Evolutionary conservation across 768 basidiomycete species (phyloP), one percentile per base, ranked within the genome.

Genomic region (Hypholoma fasciculare): DNA sequence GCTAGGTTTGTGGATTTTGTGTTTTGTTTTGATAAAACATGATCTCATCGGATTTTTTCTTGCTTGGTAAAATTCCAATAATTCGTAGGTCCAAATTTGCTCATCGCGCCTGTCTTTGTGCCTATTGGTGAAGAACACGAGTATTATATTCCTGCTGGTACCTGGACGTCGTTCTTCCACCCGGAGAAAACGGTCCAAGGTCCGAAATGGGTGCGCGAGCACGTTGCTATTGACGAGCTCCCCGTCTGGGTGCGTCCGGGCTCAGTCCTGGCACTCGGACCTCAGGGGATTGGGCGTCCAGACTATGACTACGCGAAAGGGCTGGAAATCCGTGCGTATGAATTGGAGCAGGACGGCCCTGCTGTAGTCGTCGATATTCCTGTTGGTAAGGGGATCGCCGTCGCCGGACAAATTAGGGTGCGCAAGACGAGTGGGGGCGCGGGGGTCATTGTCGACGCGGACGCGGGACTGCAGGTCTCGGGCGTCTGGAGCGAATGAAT

Each of bases 161-260:
- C 74, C 36, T 86, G 86, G 85, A 86, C 84, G 7, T 80, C 80
- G 43, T 82, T 83, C 67, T 87, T 76, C 71, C 74, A 86, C 67
- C 78, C 82, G 1, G 72, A 74, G 40, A 78, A 83, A 46, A 77
- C 76, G n/a, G 63, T 85, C 26, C 69, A 75, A 49, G 89, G 89
- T 0, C 88, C 87, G 0, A 61, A 63, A 16, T 90, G 87, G 87
- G 72, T 89, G 58, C 79, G 79, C 52, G 84, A 86, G 62, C 72
- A 80, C 55, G 83, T 88, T n/a, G 80, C 85, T 23, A 69, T 88
- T 39, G 80, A 86, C 63, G 78, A 82, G 56, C 78, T 90, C 39
- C 88, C 87, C 14, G 82, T 90, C 27, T 90, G 82, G 82, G 82
- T 89, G 38, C 77, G 84, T 38, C 79, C 80, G 26, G 82, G 80